Evolutionary conservation across 805 yeast genomes (phyloP).

Genomic region (Teunomyces atbi): DNA sequence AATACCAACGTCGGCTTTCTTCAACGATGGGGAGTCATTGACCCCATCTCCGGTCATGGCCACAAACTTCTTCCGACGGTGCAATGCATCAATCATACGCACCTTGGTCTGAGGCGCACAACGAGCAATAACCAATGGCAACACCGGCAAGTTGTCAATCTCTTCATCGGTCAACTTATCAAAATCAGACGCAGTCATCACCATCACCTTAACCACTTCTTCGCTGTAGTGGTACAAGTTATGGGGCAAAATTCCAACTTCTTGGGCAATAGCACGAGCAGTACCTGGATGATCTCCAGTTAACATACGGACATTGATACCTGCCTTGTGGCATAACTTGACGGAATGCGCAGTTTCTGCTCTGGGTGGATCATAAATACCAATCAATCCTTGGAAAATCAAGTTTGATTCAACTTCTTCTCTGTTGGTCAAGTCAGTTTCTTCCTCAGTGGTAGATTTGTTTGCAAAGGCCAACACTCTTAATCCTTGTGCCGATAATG

Average conservation of each 20-base stretch:
- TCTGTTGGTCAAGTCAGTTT: conserved; percentile 23
- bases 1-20: conserved; percentile 77
- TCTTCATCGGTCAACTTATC: conserved; percentile 31
- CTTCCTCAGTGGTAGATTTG: conserved; percentile 21
- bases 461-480: conserved; percentile 61
- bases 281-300: conserved; percentile 83
- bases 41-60: conserved; percentile 66
- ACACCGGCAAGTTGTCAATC: conserved; percentile 34
- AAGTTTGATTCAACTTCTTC: conserved; percentile 50
- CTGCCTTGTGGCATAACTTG: conserved; percentile 66
- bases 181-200: conserved; percentile 38
- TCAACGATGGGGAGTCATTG: conserved; percentile 75
- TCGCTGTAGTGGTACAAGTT: conserved; percentile 55
- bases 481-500: conserved; percentile 62
- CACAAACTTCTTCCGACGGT: conserved; percentile 34
- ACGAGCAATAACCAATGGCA: conserved; percentile 40
- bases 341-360: conserved; percentile 66
- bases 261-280: conserved; percentile 76
- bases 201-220: conserved; percentile 51
- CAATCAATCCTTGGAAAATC: conserved; percentile 65
- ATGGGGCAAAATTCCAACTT: conserved; percentile 67
- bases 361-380: conserved; percentile 81
- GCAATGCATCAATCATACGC: conserved; percentile 42
- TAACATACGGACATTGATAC: conserved; percentile 76
- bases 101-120: conserved; percentile 44